Percentiles rank a stretch among this genome's conserved stretches.
These are phyloP conservation scores for Jatropha podagrica DNA, from an alignment of 441 rosid genomes.

Conservation along the genomic window DNA sequence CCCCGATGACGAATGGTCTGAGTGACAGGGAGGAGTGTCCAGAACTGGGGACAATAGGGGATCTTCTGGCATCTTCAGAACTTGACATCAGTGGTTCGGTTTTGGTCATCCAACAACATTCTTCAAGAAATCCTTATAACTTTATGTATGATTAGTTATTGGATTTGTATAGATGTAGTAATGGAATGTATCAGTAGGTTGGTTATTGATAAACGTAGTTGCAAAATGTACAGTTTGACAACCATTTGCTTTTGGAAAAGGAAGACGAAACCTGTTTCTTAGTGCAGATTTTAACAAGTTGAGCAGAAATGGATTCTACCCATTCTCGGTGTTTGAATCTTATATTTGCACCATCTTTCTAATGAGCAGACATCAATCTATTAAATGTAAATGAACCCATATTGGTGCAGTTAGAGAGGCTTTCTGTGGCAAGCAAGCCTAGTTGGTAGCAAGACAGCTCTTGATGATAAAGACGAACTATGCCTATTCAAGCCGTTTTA, in stretches of 20 bases:
- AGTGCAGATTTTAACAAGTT: no score
- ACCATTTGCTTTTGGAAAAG: no score
- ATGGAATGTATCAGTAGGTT: neutral
- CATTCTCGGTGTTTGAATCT: no score
- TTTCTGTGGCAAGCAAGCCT: no score
- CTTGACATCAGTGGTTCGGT: constrained; percentile 56
- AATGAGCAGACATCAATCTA: no score
- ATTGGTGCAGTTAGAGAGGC: no score
- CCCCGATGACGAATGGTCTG: constrained; percentile 51
- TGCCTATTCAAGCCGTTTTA: no score
- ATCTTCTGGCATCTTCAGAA: constrained; percentile 66
- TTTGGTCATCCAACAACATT: constrained; percentile 66
- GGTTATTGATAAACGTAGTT: constrained; percentile 5
- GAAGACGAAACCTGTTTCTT: no score
- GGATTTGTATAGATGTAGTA: neutral
- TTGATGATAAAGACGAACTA: constrained; percentile 12
- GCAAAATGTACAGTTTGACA: neutral
- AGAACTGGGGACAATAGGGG: constrained; percentile 73
- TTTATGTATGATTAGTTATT: constrained; percentile 15
- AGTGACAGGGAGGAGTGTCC: constrained; percentile 90
- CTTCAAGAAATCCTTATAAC: constrained; percentile 20
- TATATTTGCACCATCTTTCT: no score
- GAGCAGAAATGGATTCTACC: no score
- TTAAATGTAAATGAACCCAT: no score
- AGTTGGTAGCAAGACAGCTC: neutral